Evolutionary conservation across 352 stramenopile species (phyloP).

Genomic region (Globisporangium solare): DNA sequence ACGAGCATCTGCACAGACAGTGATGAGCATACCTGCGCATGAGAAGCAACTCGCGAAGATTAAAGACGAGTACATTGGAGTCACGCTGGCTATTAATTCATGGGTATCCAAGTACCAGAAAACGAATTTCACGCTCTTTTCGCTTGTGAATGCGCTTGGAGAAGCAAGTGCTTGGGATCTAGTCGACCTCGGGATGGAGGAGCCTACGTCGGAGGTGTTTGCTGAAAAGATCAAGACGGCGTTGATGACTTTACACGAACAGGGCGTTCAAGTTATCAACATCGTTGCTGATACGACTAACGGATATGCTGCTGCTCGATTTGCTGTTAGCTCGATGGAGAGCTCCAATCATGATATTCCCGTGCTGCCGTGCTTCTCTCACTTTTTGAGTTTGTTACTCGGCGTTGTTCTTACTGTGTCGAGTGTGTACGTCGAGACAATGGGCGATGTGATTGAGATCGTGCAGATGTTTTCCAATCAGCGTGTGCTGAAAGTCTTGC

Average conservation of each 20-base stretch:
- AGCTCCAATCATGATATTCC: conserved; percentile 40
- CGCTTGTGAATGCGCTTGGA: conserved; percentile 60
- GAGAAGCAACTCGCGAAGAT: conserved; percentile 57
- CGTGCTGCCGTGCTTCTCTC: conserved; percentile 56
- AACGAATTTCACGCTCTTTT: conserved; percentile 55
- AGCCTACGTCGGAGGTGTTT: conserved; percentile 33
- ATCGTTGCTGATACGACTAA: conserved; percentile 58
- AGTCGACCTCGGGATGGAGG: conserved; percentile 46
- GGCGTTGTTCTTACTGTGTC: conserved; percentile 58
- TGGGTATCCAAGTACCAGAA: conserved; percentile 51
- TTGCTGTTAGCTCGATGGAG: conserved; percentile 33
- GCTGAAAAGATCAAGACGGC: conserved; percentile 45
- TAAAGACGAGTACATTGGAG: conserved; percentile 48
- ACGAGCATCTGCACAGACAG: conserved; percentile 17
- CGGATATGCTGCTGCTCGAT: conserved; percentile 32
- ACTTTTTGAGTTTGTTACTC: conserved; percentile 47
- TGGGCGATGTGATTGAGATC: conserved; percentile 67
- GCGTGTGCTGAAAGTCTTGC: conserved; percentile 47
- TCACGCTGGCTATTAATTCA: conserved; percentile 62
- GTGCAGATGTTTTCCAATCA: conserved; percentile 60
- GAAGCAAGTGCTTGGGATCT: conserved; percentile 57
- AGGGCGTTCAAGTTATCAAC: conserved; percentile 59
- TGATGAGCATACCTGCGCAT: conserved; percentile 19
- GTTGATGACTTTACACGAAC: conserved; percentile 35
- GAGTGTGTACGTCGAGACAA: conserved; percentile 38